Conservation (phyloP, 768 basidiomycete genomes). For the Boletus edulis region DNA sequence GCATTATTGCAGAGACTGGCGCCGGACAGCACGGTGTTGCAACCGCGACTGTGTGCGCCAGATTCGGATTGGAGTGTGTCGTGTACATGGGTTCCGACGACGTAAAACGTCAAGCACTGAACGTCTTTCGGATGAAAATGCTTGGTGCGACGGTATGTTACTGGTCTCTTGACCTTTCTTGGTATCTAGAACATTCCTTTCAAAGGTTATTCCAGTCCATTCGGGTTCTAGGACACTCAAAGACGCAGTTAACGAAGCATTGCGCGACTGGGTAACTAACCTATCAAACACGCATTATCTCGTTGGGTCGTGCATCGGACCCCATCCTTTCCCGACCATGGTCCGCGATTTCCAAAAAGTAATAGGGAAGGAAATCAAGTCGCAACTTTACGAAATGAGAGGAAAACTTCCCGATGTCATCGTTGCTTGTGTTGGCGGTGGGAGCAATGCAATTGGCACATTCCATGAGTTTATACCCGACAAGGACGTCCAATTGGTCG, state of each 20-base stretch:
- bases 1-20: slow-evolving; percentile 98
- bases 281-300: slow-evolving; percentile 93
- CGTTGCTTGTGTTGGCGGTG: slow-evolving; percentile 97
- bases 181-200: not conserved
- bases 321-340: slow-evolving; percentile 98
- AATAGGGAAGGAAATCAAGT: slow-evolving; percentile 93
- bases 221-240: slow-evolving; percentile 95
- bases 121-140: slow-evolving; percentile 98
- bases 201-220: slow-evolving; percentile 86
- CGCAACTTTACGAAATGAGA: slow-evolving; percentile 64
- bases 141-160: slow-evolving; percentile 77
- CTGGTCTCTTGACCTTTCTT: not conserved
- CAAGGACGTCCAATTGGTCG: slow-evolving; percentile 79
- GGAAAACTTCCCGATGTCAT: slow-evolving; percentile 93
- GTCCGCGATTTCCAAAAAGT: slow-evolving; percentile 97
- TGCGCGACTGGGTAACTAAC: slow-evolving; percentile 99
- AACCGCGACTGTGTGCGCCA: slow-evolving; percentile 96
- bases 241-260: slow-evolving; percentile 97
- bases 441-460: slow-evolving; percentile 95
- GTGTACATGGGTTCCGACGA: slow-evolving; percentile 99
- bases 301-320: slow-evolving; percentile 95
- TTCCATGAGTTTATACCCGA: slow-evolving; percentile 97
- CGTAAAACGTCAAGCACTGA: slow-evolving; percentile 91
- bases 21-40: slow-evolving; percentile 99
- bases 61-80: slow-evolving; percentile 92